Evolutionary conservation across 2,329 filamentous ascomycete species (phyloP).

Genomic region (Colletotrichum sp.): DNA sequence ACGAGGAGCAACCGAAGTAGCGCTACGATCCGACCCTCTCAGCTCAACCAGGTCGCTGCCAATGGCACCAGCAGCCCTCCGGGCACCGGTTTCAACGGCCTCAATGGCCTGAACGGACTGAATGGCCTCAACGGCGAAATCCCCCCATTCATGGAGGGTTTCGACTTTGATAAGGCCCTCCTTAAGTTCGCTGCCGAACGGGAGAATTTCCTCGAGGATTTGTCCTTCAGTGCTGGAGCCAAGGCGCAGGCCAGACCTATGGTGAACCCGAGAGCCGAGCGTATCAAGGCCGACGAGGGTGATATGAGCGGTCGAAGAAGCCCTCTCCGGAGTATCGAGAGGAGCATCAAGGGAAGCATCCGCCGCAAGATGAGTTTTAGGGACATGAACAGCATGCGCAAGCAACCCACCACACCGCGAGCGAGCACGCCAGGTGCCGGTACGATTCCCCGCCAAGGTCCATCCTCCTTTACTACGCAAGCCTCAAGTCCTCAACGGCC

Average conservation of each 20-base stretch:
- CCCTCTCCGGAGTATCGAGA: slow-evolving; percentile 62
- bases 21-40: slow-evolving; percentile 62
- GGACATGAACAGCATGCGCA: slow-evolving; percentile 94
- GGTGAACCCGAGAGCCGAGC: slow-evolving; percentile 80
- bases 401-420: slow-evolving; percentile 70
- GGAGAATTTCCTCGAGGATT: slow-evolving; percentile 90
- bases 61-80: slow-evolving; percentile 19
- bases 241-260: slow-evolving; percentile 74
- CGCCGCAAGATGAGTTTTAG: slow-evolving; percentile 89
- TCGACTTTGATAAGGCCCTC: slow-evolving; percentile 92
- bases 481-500: slow-evolving; percentile 17
- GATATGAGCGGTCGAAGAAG: slow-evolving; percentile 57
- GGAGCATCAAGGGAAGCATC: slow-evolving; percentile 81
- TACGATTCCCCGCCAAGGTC: slow-evolving; percentile 12
- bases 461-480: slow-evolving; percentile 14
- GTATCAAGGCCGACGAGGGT: slow-evolving; percentile 77
- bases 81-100: slow-evolving; percentile 26
- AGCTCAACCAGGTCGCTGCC: slow-evolving; percentile 25
- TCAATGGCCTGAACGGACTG: slow-evolving; percentile 34
- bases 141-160: slow-evolving; percentile 46
- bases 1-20: slow-evolving; percentile 70
- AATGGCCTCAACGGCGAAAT: slow-evolving; percentile 11
- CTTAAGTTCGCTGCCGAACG: slow-evolving; percentile 95
- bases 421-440: slow-evolving; percentile 21
- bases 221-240: slow-evolving; percentile 86